Base-by-base conservation (phyloP, 129 eudicot species). In the Scalesia atractyloides region DNA sequence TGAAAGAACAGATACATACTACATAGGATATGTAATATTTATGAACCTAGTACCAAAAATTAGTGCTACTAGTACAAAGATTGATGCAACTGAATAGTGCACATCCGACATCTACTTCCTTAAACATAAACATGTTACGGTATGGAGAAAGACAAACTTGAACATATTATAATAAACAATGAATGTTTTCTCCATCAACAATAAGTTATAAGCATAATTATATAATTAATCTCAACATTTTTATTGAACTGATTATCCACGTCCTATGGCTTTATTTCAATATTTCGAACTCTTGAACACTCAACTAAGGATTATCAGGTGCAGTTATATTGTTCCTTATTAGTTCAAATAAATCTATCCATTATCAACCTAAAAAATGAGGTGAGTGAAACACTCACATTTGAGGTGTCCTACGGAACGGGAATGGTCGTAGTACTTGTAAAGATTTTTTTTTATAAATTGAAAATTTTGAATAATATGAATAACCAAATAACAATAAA, bases 221-320 rank as follows among this genome's bases (percentile, higher is more conserved):
- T 53, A 18, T 52, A 52, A 52, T 17, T 52, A 9, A 18, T 53
- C 59, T 53, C 19, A 53, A 51, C 7, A 30, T 30, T 53, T 18
- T 53, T 7, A 19, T 18, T 53, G 59, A 53, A 53, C 59, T 53
- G 59, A 53, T 8, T 53, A 53, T 53, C 59, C 59, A 53, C 59
- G 19, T 53, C 59, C 59, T 51, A 51, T 6, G 57, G 17, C 57
- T 51, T 5, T 51, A 51, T 30, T 30, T 24, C 26, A 24, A 24
- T 24, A 24, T 24, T 24, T 24, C 26, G 26, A 2, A 24, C 26
- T 24, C 26, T 24, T 52, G 10, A 52, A 22, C 58, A 52, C 58
- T 51, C 57, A 51, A 46, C 57, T 51, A 3, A 51, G 10, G 3
- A 51, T 51, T 51, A n/a, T 51, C 22, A 51, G 57, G 11, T n/a